Percentiles rank a stretch among this genome's conserved stretches.
Evolutionary conservation across 1,284 basidiomycete genomes (phyloP).

Genomic region (Neonothopanus nambi): DNA sequence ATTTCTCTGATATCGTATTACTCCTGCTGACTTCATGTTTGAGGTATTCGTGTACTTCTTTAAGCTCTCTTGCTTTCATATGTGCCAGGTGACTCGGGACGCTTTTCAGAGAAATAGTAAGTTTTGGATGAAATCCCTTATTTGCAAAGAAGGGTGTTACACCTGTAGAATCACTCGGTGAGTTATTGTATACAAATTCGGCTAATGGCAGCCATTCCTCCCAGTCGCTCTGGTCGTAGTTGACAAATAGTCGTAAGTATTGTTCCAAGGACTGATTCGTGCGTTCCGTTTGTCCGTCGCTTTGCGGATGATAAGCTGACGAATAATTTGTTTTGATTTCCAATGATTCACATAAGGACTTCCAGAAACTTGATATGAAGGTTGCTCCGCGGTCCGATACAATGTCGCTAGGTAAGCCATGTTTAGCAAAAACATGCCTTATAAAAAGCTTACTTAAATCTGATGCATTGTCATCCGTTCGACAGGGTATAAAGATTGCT

Average conservation of each 20-base stretch:
- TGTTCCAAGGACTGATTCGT: slow-evolving; percentile 7
- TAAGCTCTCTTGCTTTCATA: neutral
- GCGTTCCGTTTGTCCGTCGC: slow-evolving; percentile 10
- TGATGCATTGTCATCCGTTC: neutral
- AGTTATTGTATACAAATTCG: neutral
- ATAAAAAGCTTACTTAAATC: neutral
- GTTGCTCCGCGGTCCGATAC: slow-evolving; percentile 2
- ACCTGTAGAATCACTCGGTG: neutral
- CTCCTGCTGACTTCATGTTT: neutral
- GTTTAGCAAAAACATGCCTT: slow-evolving; percentile 5
- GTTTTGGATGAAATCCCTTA: slow-evolving; percentile 5
- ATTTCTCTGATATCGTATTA: neutral
- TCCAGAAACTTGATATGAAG: slow-evolving; percentile 11
- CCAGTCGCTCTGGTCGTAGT: slow-evolving; percentile 10
- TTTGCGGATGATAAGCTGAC: slow-evolving; percentile 9
- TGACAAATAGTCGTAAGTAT: slow-evolving; percentile 6
- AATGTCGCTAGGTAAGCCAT: slow-evolving; percentile 9
- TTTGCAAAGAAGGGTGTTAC: neutral
- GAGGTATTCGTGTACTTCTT: slow-evolving; percentile 1
- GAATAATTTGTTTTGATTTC: slow-evolving; percentile 4
- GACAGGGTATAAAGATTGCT: slow-evolving; percentile 19
- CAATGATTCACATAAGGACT: neutral
- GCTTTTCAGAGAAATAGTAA: neutral
- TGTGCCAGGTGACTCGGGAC: slow-evolving; percentile 2
- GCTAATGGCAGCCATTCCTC: too few relatives aligned